phyloP scores from a whole-genome alignment of 2,329 filamentous ascomycete species.

The Pseudogymnoascus sp. region DNA sequence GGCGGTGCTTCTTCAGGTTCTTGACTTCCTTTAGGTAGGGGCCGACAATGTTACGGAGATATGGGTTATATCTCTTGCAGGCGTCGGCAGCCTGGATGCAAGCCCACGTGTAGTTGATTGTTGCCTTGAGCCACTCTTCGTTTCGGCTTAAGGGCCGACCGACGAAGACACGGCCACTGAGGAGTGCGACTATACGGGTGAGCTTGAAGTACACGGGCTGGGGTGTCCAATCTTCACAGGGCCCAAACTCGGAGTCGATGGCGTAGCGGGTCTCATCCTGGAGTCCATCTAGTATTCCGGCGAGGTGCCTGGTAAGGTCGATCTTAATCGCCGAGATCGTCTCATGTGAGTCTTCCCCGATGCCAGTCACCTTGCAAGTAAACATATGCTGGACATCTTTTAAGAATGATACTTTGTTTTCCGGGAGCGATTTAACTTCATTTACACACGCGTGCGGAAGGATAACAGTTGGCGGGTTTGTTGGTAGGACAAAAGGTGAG shows the following conservation, averaged over 20 bases:
- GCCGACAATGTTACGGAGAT: conserved; percentile 13
- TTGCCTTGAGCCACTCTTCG: conserved; percentile 22
- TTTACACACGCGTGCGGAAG: conserved; percentile 14
- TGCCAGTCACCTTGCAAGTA: conserved; percentile 18
- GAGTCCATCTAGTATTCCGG: conserved; percentile 9
- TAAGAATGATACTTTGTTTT: conserved; percentile 13
- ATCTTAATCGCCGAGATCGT: conserved; percentile 3
- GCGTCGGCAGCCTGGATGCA: conserved; percentile 17
- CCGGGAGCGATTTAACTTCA: conserved; percentile 14
- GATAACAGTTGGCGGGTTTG: conserved; percentile 9
- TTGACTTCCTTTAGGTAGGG: conserved; percentile 16
- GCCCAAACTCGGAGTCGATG: conserved; percentile 12
- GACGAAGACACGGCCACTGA: conserved; percentile 30
- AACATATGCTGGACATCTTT: conserved; percentile 16
- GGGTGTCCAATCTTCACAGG: conserved; percentile 27
- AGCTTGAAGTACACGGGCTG: conserved; percentile 27
- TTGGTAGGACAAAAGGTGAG: conserved; percentile 12
- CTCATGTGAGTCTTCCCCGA: conserved; percentile 16
- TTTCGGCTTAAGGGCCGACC: conserved; percentile 21
- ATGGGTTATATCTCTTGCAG: conserved; percentile 17
- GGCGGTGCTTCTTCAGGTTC: conserved; percentile 14
- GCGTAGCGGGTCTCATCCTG: conserved; percentile 14
- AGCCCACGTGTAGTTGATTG: conserved; percentile 18
- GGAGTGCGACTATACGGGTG: conserved; percentile 32
- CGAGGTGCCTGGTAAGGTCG: conserved; percentile 15